Base-by-base conservation (phyloP, 345 rosid genomes). In the Eucalyptus shirleyi region DNA sequence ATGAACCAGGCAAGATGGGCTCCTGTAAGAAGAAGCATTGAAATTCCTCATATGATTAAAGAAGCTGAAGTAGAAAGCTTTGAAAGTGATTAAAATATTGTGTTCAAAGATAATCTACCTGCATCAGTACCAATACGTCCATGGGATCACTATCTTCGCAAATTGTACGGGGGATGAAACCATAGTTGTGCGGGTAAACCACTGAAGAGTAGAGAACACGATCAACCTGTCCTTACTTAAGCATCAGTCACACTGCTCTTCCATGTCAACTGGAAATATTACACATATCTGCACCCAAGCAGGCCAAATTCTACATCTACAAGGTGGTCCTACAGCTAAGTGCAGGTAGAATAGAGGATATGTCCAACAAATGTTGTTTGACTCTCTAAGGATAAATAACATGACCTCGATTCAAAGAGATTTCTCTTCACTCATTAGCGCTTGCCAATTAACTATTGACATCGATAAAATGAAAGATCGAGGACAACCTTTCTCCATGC, bases 81-180 rank as follows among this genome's bases (percentile, higher is more conserved):
- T 21, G 83, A 72, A 72, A 72, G 83, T 37, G 45, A 72, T 72
- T 19, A 72, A 40, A 37, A 34, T 34, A 72, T 72, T 37, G 9
- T 6, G 83, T 72, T 72, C 45, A 72, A 72, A 72, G 83, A 72
- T 37, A 37, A 37, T 72, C 45, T 91, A 96, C 99, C 99, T 98
- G 99, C 99, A 98, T 98, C 90, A 98, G 95, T 89, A 98, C 89
- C 91, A 98, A 94, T 87, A 98, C 99, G 92, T 98, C 99, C 93
- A 98, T 96, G 34, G 99, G 99, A 91, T 98, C 99, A 90, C 97
- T 96, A 91, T 98, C 99, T 92, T 98, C 99, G 89, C 99, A 98
- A 62, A 98, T 88, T 86, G 99, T 98, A 86, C 99, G 94, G 2
- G 99, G 99, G 53, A 98, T 98, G 92, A 98, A 98, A 86, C 99